Base-by-base conservation (phyloP, 2,329 filamentous ascomycete genomes). In the Epichloe glyceriae region DNA sequence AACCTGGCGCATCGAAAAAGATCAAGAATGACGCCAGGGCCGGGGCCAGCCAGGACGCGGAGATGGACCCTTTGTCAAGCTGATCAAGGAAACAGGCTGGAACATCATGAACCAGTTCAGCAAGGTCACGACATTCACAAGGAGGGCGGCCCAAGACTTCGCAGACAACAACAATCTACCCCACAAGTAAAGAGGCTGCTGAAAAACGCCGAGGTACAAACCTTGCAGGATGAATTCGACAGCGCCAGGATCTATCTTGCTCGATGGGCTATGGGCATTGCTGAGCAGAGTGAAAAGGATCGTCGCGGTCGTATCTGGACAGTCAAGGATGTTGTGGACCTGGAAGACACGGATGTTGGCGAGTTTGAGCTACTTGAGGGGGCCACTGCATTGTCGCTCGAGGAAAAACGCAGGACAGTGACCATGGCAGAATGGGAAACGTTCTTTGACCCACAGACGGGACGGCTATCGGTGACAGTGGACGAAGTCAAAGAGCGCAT, bases 401-500 rank as follows among this genome's bases (percentile, higher is more conserved):
- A 85, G 47, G 88, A 96, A 57, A 77, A 82, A 59, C 78, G 90
- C 56, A 88, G 83, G 61, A 76, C 82, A 0, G 83, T 98, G 1
- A 87, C 85, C 0, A 62, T 91, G 54, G 78, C 85, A 55, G 93
- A 98, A 65, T 98, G 93, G 93, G 82, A 85, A n/a, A 77, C 74
- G 0, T 97, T 88, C 64, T 97, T 98, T 60, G 88, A 97, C 58
- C 67, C 75, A 2, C 73, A 71, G 3, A 86, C 82, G 0, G 93
- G 93, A 0, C 75, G 82, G 42, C 69, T 98, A 2, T 79, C 85
- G 3, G 71, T 95, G 44, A 97, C 90, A 0, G 74, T 84, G 3
- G 88, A 96, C 57, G 93, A 98, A 64, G 89, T 95, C 56, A 98
- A 97, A 66, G 91, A 97, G 63, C 80, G 93, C n/a, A 80, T 98